Base-by-base conservation (phyloP, 345 rosid species). In the Trapa incisa region DNA sequence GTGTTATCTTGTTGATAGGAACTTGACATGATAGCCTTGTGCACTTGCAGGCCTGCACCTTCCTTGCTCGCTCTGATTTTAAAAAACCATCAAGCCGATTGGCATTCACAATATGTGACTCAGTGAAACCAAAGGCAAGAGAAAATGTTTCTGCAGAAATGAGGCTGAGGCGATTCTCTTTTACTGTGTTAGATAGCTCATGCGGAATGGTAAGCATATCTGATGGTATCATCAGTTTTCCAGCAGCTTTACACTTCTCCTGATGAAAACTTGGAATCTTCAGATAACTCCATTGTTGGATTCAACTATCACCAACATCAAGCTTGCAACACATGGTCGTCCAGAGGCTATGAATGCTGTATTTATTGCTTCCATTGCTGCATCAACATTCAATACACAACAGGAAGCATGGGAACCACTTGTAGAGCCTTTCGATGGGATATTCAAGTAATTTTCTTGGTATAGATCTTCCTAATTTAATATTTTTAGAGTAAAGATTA, bases 351-450 rank as follows among this genome's bases (percentile, higher is more conserved):
- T 94, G 99, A 91, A 86, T 87, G 97, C 97, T 48, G 99, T 89
- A 50, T 85, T 94, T 64, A 72, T 89, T 71, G 86, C 95, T 48
- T 91, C 97, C 58, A 84, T 94, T 74, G 96, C 97, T 72, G 96
- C 97, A 67, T 94, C 99, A 65, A 80, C 92, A 68, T 94, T 94
- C 77, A 94, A 94, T 70, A 80, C 90, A 47, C 96, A 94, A 67
- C 79, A 91, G 66, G 99, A 91, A 83, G 91, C 96, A 47, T 94
- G 99, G 99, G 99, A 94, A 75, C 99, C 99, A 65, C 80, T 94
- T 79, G 84, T 94, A 80, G 99, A 94, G 77, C 96, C 99, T 32
- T 94, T 94, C 80, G 99, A 94, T 80, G 97, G 99, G 76, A 94
- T 94, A 77, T 94, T 94, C 84, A 94, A 94, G 99, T 94, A 84